phyloP scores from a whole-genome alignment of 1,284 basidiomycete species.

The Tilletia caries region DNA sequence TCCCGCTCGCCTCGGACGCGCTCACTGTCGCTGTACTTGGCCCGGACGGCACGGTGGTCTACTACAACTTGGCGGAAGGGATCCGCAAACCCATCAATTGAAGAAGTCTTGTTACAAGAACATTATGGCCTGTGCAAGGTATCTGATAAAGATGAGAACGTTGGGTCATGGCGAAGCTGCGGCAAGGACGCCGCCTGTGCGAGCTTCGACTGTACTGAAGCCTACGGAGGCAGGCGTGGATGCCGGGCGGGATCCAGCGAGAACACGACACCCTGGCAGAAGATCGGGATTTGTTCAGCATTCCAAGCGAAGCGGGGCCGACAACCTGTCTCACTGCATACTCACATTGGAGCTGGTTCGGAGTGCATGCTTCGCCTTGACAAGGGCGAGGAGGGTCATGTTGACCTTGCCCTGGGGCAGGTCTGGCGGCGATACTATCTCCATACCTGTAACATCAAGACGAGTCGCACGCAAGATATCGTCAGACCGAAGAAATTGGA shows the following conservation, averaged over 20 bases:
- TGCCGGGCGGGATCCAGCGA: too few relatives aligned
- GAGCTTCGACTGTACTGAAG: too few relatives aligned
- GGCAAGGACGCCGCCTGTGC: too few relatives aligned
- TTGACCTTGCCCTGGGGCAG: slow-evolving; percentile 83
- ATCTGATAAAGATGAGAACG: too few relatives aligned
- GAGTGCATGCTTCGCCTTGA: slow-evolving; percentile 76
- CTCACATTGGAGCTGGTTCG: slow-evolving; percentile 60
- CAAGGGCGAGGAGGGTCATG: slow-evolving; percentile 85
- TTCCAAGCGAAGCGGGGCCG: background rate
- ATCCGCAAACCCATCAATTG: slow-evolving; percentile 50
- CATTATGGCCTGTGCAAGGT: too few relatives aligned
- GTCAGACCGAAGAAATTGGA: too few relatives aligned
- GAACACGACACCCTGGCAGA: background rate
- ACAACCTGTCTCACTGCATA: slow-evolving; percentile 21
- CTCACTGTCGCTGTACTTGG: slow-evolving; percentile 40
- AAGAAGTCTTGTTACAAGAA: background rate
- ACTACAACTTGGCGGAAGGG: slow-evolving; percentile 45
- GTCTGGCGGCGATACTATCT: slow-evolving; percentile 75
- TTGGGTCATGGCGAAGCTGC: too few relatives aligned
- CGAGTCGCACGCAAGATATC: too few relatives aligned
- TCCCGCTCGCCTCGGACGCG: background rate
- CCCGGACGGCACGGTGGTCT: slow-evolving; percentile 46
- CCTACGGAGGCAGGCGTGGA: too few relatives aligned
- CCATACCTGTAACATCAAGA: slow-evolving; percentile 62
- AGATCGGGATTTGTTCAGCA: background rate